Base-by-base conservation (phyloP, 768 basidiomycete genomes). In the Rhodosporidiobolus odoratus region DNA sequence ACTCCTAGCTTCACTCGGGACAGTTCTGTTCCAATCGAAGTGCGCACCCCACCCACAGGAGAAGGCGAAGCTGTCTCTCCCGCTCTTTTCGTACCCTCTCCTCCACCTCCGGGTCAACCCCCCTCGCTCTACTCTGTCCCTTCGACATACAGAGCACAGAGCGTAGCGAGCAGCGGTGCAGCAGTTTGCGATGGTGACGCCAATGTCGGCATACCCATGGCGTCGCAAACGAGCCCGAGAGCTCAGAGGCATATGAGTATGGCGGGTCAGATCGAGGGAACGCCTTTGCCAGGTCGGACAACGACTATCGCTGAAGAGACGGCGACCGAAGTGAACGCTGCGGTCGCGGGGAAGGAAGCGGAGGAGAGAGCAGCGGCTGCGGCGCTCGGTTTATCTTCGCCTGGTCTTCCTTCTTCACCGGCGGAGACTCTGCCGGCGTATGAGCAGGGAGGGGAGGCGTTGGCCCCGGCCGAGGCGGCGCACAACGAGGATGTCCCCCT, bases 141-240 rank as follows among this genome's bases (percentile, higher is more conserved):
- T 4, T 37, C 54, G 54, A 32, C n/a, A 32, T 4, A 35, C 7
- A 4, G 34, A 4, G 43, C 43, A 19, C 32, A 19, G n/a, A 58
- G 64, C 45, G 34, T n/a, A 2, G n/a, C 64, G 45, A 65, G 40
- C 1, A 65, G 64, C 34, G 43, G 27, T 7, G 45, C n/a, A 6
- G 64, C 64, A 4, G 19, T 50, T 35, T 65, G 64, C 25, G 43
- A 16, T 35, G 64, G 63, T 10, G 63, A 47, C 17, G 13, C 43
- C n/a, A 9, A 30, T 25, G 8, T 50, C 12, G 12, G 13, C 48
- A 13, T 23, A 53, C 4, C n/a, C 9, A 30, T 13, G 27, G 19
- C 12, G 52, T 10, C 4, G 52, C 4, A 27, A 19, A 9, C 7
- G n/a, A 53, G 52, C 27, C 52, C 32, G 34, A 25, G 19, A 8